Evolutionary conservation across 176 grass and related monocot genomes (phyloP), one percentile per base, ranked within the genome.

Genomic region (Zoysia japonica): DNA sequence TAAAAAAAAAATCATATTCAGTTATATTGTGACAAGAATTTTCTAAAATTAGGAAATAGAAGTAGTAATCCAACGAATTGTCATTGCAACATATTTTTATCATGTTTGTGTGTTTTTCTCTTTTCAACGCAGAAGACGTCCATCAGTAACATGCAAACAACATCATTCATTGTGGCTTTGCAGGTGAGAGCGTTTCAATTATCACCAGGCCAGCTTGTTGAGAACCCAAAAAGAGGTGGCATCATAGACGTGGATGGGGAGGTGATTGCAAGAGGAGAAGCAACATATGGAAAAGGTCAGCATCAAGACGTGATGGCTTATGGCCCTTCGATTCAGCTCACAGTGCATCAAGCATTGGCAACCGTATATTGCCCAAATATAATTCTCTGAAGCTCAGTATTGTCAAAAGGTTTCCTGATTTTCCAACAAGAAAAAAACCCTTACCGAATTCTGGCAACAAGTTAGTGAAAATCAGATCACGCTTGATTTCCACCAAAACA

Each of bases 171-270:
- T 75, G 47, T 38, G 39, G 9, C 36, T 80, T 82, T 77, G 28
- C 85, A 97, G 94, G 87, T 88, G 19, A 87, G 65, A 83, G 72
- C 85, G 3, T 88, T 97, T 47, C 49, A 47, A 48, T 72, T 97
- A 68, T 84, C 85, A 28, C 85, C 91, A 9, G 91, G 91, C 0
- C 68, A 44, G 44, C 82, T 76, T 47, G 83, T 92, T 2, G 91
- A 79, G 52, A 75, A 94, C 63, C 67, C 72, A 0, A 76, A 48
- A 52, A 82, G 53, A 48, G 85, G 87, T 20, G 91, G 94, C 37
- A 97, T 94, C 60, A 20, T 97, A 73, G 94, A 97, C 61, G 86
- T 85, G 35, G 94, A 97, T 28, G 94, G 91, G 6, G 94, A 97
- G 85, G 89, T 88, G 43, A 87, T 97, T 80, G 85, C 94, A 2